phyloP scores from a whole-genome alignment of 495 filamentous ascomycete genomes.

The Daldinia loculata region DNA sequence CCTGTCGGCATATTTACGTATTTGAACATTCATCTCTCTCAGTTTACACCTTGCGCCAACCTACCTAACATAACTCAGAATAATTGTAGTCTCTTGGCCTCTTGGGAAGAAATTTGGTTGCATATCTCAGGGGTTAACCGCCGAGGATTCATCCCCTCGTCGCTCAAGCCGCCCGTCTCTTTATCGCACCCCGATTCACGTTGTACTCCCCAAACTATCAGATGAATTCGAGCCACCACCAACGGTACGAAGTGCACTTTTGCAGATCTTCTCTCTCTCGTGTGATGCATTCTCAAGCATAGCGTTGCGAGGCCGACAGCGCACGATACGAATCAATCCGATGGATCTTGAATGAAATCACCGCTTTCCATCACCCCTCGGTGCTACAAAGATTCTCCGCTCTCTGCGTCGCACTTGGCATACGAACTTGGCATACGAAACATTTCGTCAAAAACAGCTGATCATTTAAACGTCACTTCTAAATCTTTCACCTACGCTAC shows the following conservation, averaged over 20 bases:
- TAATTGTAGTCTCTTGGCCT: neutral
- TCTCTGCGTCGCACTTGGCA: conserved; percentile 30
- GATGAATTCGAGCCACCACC: conserved; percentile 18
- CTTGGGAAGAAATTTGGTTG: neutral
- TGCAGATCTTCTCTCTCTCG: conserved; percentile 28
- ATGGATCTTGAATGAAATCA: conserved; percentile 32
- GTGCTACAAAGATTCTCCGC: conserved; percentile 26
- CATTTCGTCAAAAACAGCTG: conserved; percentile 13
- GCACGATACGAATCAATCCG: conserved; percentile 26
- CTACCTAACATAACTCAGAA: neutral
- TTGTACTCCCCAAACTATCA: conserved; percentile 15
- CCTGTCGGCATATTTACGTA: neutral
- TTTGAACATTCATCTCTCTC: neutral
- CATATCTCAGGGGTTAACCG: conserved; percentile 2
- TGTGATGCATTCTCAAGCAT: conserved; percentile 16
- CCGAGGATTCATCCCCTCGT: neutral
- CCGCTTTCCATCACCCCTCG: conserved; percentile 14
- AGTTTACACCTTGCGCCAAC: neutral
- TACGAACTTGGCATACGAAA: conserved; percentile 14
- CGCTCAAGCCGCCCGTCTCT: neutral
- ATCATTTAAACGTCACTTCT: neutral
- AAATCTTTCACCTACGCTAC: conserved; percentile 4
- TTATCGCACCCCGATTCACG: neutral
- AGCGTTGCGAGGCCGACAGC: conserved; percentile 29
- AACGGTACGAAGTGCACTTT: conserved; percentile 6